Conservation (phyloP, 2,329 filamentous ascomycete species). For the Aspergillus intermedius region DNA sequence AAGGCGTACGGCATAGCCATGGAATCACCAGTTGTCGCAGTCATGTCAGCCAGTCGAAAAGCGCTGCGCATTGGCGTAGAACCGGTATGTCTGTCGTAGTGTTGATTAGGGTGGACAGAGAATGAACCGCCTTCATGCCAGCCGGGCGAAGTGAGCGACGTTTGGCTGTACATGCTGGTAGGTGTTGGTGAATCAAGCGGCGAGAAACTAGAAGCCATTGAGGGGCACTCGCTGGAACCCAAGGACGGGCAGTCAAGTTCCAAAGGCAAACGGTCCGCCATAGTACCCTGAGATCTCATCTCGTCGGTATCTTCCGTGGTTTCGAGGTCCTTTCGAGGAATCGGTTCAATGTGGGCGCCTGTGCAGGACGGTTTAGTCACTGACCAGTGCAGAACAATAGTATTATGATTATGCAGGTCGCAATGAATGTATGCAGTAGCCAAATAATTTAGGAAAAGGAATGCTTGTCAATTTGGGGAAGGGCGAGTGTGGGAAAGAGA, state of each 20-base stretch:
- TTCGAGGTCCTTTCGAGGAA: constrained; percentile 21
- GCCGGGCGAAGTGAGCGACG: constrained; percentile 29
- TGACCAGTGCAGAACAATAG: neutral
- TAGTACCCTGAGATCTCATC: constrained; percentile 32
- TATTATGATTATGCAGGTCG: constrained; percentile 1
- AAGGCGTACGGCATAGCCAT: constrained; percentile 24
- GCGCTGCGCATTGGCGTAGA: constrained; percentile 29
- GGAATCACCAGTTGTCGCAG: constrained; percentile 19
- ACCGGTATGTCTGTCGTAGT: constrained; percentile 22
- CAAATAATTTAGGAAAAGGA: neutral
- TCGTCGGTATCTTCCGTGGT: constrained; percentile 27
- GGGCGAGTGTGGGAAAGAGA: constrained; percentile 1
- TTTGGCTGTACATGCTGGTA: constrained; percentile 34
- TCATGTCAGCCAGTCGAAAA: constrained; percentile 31
- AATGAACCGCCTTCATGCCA: constrained; percentile 29
- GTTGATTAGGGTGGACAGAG: constrained; percentile 15
- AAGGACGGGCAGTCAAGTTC: constrained; percentile 34
- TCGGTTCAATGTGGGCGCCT: constrained; percentile 26
- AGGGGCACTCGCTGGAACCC: constrained; percentile 35
- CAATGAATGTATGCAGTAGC: constrained; percentile 3
- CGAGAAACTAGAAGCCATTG: constrained; percentile 35
- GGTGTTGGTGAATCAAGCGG: constrained; percentile 36
- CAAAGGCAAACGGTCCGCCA: constrained; percentile 23
- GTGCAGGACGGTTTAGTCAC: constrained; percentile 16
- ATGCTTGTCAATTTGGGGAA: neutral